Evolutionary conservation across 1,284 basidiomycete species (phyloP), one percentile per base, ranked within the genome.

Genomic region (Microbotryum intermedium): DNA sequence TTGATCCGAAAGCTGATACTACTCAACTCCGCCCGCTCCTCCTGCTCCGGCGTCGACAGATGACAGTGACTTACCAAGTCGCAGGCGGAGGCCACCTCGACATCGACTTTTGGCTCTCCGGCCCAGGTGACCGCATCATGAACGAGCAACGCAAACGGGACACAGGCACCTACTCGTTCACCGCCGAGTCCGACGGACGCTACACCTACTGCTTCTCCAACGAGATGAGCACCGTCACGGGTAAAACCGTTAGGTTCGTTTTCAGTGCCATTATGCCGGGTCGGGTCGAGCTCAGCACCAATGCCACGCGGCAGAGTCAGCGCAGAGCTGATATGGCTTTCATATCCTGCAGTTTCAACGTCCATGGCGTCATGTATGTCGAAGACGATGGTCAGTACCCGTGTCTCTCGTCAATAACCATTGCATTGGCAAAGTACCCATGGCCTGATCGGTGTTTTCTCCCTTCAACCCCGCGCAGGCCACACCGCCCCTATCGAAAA

Each of bases 51-150:
- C 28, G 25, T 21, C 7, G 62, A 16, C 73, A 97, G 90, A 98
- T 99, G 94, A 97, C 95, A 30, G 88, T 99, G 57, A 97, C 94
- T 50, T 98, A 97, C 76, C 94, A 98, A 81, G 94, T 98, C 13
- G 92, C 92, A 57, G 88, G 89, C 25, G 93, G 94, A 30, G 95
- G 95, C 1, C 88, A 97, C 71, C 78, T 98, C 56, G 95, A 98
- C 75, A 89, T 99, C 65, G 94, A 98, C 77, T 94, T 97, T 72
- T 90, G 85, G 83, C 89, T 95, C 68, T 66, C 53, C 39, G 88
- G 89, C 72, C 93, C 94, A 25, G 79, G 83, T 47, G 80, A 79
- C 48, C 76, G 77, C 45, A 77, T 84, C 6, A 77, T 97, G 56
- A 84, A 82, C 70, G 88, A 90, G 72, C 86, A 91, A 68, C 79